Evolutionary conservation across 345 rosid genomes (phyloP).

Genomic region (Citrus medica): DNA sequence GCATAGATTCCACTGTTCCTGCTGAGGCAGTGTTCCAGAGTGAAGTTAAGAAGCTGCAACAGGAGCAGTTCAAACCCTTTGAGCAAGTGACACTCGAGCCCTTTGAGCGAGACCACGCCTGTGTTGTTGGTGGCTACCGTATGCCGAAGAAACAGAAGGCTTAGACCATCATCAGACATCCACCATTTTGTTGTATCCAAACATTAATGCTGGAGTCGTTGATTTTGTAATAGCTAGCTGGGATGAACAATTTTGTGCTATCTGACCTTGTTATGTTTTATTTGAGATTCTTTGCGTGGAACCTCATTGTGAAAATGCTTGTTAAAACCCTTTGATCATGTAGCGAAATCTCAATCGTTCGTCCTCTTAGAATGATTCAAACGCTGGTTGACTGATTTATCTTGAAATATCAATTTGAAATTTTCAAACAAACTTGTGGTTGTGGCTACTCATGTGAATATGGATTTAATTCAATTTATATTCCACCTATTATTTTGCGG

Average conservation of each 20-base stretch:
- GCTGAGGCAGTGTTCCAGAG: conserved; percentile 81
- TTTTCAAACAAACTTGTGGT: too few relatives aligned
- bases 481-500: fast-evolving
- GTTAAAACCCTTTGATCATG: background rate
- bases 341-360: background rate
- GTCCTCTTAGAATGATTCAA: background rate
- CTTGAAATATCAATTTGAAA: too few relatives aligned
- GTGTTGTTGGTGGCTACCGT: conserved; percentile 86
- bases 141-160: conserved; percentile 80
- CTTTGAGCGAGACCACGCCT: conserved; percentile 94
- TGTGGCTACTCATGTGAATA: too few relatives aligned
- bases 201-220: too few relatives aligned
- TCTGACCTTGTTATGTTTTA: background rate
- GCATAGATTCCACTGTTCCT: conserved; percentile 86
- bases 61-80: conserved; percentile 78
- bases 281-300: too few relatives aligned
- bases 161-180: background rate
- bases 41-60: conserved; percentile 85
- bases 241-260: background rate
- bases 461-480: too few relatives aligned
- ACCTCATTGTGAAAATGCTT: background rate
- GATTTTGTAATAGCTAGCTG: background rate
- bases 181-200: background rate
- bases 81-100: conserved; percentile 97
- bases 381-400: background rate